Percentiles rank a stretch among this genome's conserved stretches.
Conservation (phyloP, 179 eudicot genomes). For the Carnegiea gigantea region DNA sequence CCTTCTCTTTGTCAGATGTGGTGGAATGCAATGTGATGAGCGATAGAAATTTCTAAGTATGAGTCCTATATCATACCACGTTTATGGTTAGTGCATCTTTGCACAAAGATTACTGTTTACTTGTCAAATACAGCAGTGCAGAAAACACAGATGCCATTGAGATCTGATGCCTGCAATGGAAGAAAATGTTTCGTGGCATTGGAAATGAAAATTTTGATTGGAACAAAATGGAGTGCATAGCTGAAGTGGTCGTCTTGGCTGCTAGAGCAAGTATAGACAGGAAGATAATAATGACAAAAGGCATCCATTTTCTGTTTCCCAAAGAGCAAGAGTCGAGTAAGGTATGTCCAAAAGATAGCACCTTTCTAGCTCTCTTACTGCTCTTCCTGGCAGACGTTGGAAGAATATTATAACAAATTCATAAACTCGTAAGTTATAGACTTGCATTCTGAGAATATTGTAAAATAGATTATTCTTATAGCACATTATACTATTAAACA, state of each 20-base stretch:
- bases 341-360: slow-evolving; percentile 28
- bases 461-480: slow-evolving; percentile 4
- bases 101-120: background rate
- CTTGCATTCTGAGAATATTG: background rate
- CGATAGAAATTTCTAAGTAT: background rate
- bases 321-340: slow-evolving; percentile 20
- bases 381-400: background rate
- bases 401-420: slow-evolving; percentile 17
- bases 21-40: background rate
- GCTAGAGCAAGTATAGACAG: slow-evolving; percentile 27
- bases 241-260: slow-evolving; percentile 18
- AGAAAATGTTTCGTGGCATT: slow-evolving; percentile 1
- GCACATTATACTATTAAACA: background rate
- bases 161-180: background rate
- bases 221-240: background rate
- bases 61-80: background rate
- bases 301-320: slow-evolving; percentile 26
- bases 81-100: background rate
- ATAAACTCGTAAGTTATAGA: slow-evolving; percentile 2
- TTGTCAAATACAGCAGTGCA: background rate
- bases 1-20: background rate
- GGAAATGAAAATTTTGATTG: background rate
- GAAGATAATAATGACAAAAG: slow-evolving; percentile 30
- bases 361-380: slow-evolving; percentile 29
- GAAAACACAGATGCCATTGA: background rate